Conservation (phyloP, 2,329 filamentous ascomycete genomes). For the Arachnopeziza araneosa region DNA sequence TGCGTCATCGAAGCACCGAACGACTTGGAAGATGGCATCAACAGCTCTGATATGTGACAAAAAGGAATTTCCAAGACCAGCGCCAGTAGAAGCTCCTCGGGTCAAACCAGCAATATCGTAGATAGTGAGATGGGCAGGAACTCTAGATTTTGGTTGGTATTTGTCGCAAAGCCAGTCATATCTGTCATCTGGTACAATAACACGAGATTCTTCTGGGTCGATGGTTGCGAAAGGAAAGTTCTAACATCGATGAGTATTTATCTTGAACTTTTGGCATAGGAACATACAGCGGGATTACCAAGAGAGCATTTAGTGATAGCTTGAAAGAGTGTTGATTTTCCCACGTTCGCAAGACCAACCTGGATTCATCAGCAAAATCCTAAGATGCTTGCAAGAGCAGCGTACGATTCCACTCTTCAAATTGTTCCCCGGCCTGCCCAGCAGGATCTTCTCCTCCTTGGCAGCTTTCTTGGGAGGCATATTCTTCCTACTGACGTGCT, state of each 20-base stretch:
- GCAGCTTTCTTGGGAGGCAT: conserved; percentile 96
- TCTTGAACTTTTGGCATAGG: conserved; percentile 27
- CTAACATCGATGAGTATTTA: conserved; percentile 36
- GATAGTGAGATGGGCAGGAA: conserved; percentile 96
- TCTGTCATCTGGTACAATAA: conserved; percentile 91
- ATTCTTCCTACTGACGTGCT: conserved; percentile 40
- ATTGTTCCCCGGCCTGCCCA: conserved; percentile 95
- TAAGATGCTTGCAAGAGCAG: conserved; percentile 20
- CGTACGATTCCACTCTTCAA: conserved; percentile 98
- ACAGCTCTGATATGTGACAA: conserved; percentile 97
- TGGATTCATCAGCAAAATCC: conserved; percentile 35
- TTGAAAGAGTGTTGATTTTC: conserved; percentile 99
- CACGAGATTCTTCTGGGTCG: conserved; percentile 95
- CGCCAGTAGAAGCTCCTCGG: conserved; percentile 91
- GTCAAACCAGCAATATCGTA: conserved; percentile 98
- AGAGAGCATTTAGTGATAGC: conserved; percentile 96
- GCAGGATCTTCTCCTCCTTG: conserved; percentile 90
- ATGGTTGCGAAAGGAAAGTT: conserved; percentile 99
- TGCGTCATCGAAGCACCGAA: conserved; percentile 95
- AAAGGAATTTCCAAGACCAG: conserved; percentile 95
- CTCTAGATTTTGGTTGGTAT: conserved; percentile 94
- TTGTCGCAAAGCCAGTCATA: conserved; percentile 95
- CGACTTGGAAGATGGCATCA: conserved; percentile 96
- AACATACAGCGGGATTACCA: conserved; percentile 87
- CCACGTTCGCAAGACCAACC: conserved; percentile 98